Conservation (phyloP, 495 filamentous ascomycete species). For the Aspergillus leporis region DNA sequence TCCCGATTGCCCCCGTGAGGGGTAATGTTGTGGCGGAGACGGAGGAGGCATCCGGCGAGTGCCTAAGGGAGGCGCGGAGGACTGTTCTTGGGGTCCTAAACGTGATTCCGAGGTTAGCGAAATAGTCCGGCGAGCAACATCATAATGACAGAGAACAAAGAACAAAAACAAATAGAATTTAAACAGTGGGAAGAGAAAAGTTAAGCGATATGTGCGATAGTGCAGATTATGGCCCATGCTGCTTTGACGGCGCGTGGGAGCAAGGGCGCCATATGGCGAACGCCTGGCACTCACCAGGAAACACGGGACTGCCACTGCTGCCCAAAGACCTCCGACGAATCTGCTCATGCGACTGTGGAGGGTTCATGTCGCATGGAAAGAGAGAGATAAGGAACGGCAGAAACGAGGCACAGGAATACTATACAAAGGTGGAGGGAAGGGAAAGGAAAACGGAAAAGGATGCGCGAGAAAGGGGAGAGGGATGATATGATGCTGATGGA, state of each 20-base stretch:
- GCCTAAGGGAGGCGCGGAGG: constrained; percentile 49
- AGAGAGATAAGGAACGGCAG: constrained; percentile 6
- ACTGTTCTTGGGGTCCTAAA: constrained; percentile 36
- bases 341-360: constrained; percentile 31
- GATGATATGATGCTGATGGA: constrained; percentile 12
- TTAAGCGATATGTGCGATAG: constrained; percentile 14
- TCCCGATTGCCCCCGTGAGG: constrained; percentile 43
- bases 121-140: not conserved
- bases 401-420: constrained; percentile 10
- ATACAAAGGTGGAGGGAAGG: constrained; percentile 4
- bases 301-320: constrained; percentile 37
- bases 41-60: constrained; percentile 61
- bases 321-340: constrained; percentile 38
- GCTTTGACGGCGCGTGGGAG: not conserved
- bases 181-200: constrained; percentile 8
- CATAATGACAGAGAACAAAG: not conserved
- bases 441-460: constrained; percentile 1
- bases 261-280: constrained; percentile 10
- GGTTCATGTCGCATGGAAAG: constrained; percentile 35
- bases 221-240: not conserved
- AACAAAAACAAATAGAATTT: constrained; percentile 3
- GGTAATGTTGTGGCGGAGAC: constrained; percentile 56
- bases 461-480: constrained; percentile 9
- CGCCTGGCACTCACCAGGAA: constrained; percentile 38
- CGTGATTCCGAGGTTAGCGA: constrained; percentile 18